Conservation (phyloP, 768 basidiomycete genomes). For the Podaxis pistillaris region DNA sequence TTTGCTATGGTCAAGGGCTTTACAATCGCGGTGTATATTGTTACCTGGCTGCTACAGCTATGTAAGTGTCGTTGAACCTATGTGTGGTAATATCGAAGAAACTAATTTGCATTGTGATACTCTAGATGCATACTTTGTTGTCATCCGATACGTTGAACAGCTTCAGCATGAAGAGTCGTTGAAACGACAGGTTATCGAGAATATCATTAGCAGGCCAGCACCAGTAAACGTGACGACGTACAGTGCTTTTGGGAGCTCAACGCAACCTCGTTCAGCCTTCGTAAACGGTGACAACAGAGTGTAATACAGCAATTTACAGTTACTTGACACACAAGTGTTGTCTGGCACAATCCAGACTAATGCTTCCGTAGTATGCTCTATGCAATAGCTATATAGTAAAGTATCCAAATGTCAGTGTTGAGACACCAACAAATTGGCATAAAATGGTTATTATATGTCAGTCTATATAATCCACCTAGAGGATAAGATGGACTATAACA, state of each 20-base stretch:
- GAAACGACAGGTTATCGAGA: conserved; percentile 21
- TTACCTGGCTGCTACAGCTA: conserved; percentile 54
- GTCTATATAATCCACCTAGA: too few relatives aligned
- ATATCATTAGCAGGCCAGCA: conserved; percentile 23
- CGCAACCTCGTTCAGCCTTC: conserved; percentile 9
- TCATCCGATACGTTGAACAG: conserved; percentile 51
- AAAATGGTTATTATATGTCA: too few relatives aligned
- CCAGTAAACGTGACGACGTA: conserved; percentile 20
- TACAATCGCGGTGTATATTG: conserved; percentile 41
- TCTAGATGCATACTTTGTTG: conserved; percentile 51
- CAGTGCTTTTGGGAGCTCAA: conserved; percentile 1
- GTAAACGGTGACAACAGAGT: neutral
- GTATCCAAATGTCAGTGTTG: too few relatives aligned
- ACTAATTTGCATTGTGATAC: conserved; percentile 9
- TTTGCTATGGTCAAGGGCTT: conserved; percentile 42
- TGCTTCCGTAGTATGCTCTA: too few relatives aligned
- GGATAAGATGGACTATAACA: too few relatives aligned
- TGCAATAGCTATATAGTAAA: too few relatives aligned
- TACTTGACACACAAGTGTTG: too few relatives aligned
- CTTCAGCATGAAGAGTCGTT: conserved; percentile 43
- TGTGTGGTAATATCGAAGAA: neutral
- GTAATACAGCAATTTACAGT: neutral
- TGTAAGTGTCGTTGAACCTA: conserved; percentile 38
- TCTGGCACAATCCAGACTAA: too few relatives aligned
- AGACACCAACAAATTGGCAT: too few relatives aligned